These are phyloP conservation scores for Phytopythium chamaehyphon DNA, from an alignment of 352 stramenopile species.

Conservation along the genomic window DNA sequence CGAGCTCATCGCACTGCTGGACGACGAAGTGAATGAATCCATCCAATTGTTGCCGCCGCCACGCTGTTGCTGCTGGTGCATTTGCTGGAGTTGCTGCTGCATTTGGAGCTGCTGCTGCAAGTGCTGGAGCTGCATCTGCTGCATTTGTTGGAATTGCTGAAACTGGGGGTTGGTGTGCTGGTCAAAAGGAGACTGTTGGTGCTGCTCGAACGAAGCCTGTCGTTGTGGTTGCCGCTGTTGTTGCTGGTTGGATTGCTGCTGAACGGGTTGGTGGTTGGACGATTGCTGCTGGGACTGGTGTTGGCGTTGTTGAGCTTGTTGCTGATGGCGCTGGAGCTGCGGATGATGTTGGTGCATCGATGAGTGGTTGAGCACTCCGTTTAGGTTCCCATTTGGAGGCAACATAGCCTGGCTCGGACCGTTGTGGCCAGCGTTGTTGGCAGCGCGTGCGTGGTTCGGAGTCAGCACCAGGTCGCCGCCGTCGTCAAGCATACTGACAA, in stretches of 20 bases:
- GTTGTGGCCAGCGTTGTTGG: neutral
- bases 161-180: constrained; percentile 22
- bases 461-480: constrained; percentile 29
- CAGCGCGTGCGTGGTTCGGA: neutral
- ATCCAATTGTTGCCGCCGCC: constrained; percentile 25
- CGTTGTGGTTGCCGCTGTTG: constrained; percentile 4
- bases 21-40: constrained; percentile 14
- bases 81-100: constrained; percentile 9
- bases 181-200: constrained; percentile 5
- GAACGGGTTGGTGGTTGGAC: too few species aligned
- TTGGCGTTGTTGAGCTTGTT: constrained; percentile 22
- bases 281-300: constrained; percentile 12
- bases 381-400: constrained; percentile 7
- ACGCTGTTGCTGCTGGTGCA: constrained; percentile 39
- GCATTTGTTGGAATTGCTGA: constrained; percentile 17
- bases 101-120: constrained; percentile 12
- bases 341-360: constrained; percentile 11
- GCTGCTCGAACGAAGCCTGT: constrained; percentile 3
- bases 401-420: neutral
- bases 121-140: constrained; percentile 15
- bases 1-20: constrained; percentile 11
- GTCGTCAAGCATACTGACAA: constrained; percentile 73
- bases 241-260: constrained; percentile 9
- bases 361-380: constrained; percentile 14
- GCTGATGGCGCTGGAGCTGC: constrained; percentile 13